phyloP scores from a whole-genome alignment of 768 basidiomycete genomes.

The Psilocybe sp. region DNA sequence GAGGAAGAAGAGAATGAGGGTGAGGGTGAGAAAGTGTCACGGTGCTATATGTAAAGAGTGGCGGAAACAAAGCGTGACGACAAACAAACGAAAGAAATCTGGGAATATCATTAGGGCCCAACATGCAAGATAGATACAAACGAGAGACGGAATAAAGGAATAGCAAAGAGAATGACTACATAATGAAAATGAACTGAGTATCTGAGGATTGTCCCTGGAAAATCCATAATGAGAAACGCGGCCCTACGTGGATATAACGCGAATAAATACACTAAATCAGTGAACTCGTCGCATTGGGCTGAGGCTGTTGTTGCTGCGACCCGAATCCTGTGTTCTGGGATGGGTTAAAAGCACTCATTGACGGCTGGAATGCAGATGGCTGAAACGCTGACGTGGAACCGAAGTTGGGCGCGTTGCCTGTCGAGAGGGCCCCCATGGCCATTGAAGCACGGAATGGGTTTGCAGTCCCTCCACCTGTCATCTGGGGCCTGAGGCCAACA shows the following conservation, averaged over 20 bases:
- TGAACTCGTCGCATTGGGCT: constrained; percentile 17
- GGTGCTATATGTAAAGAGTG: constrained; percentile 10
- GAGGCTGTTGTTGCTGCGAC: constrained; percentile 13
- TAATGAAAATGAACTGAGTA: constrained; percentile 7
- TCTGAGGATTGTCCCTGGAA: constrained; percentile 16
- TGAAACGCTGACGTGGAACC: constrained; percentile 11
- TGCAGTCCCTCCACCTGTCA: constrained; percentile 57
- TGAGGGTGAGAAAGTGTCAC: constrained; percentile 18
- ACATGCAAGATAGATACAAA: constrained; percentile 13
- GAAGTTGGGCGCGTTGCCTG: constrained; percentile 10
- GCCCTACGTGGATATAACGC: constrained; percentile 3
- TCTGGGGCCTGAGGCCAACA: constrained; percentile 56
- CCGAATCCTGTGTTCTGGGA: no score
- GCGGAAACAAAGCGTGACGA: constrained; percentile 12
- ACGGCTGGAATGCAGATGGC: constrained; percentile 9
- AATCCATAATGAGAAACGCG: constrained; percentile 11
- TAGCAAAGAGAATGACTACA: constrained; percentile 11
- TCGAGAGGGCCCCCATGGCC: constrained; percentile 25
- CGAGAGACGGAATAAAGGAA: constrained; percentile 14
- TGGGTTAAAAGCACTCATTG: no score
- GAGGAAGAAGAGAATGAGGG: constrained; percentile 4
- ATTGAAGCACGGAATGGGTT: constrained; percentile 71
- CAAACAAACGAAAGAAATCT: constrained; percentile 8
- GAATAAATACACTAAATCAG: constrained; percentile 15
- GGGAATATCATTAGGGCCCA: constrained; percentile 6